Evolutionary conservation across 208 protist species (phyloP), one percentile per base, ranked within the genome.

Genomic region (Crithidia thermophila): DNA sequence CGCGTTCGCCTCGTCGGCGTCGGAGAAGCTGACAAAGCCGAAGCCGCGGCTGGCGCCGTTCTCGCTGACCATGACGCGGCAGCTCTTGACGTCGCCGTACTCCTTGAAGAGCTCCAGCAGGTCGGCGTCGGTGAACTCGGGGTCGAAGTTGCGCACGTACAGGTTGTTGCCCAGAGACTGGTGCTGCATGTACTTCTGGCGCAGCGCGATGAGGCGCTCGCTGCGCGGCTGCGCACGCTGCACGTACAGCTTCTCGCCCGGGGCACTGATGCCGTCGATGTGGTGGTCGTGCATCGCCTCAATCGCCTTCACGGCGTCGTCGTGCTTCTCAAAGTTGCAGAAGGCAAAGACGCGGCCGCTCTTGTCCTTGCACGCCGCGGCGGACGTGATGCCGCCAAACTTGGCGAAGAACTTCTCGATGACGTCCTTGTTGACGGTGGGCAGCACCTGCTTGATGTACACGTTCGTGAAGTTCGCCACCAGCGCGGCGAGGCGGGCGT

Each of bases 1-100:
- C 53, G 97, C 91, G 66, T 94, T 95, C 13, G 99, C 98, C 76
- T 99, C 96, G 72, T 99, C 98, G 28, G 95, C 87, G 50, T 91
- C 97, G 71, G 98, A 93, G 81, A 99, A 99, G 73, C 99, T 98
- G 18, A 99, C 98, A 66, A 99, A 99, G 56, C 98, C 99, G 74
- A 99, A 99, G 62, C 99, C 98, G 63, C 91, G 91, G 70, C 93
- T 98, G 27, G 90, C 91, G n/a, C 97, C 97, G 53, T 84, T 91
- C n/a, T 86, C 77, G 71, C 94, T 90, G 46, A 77, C 85, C 86
- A 94, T 91, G 51, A 99, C 95, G 73, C 99, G 99, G 90, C 98
- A 99, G 53, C 98, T 99, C 56, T 99, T 94, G 69, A 99, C 99
- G 42, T 93, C 93, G 50, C 99, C 99, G 76, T 99, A 99, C 47